A percentile compares a stretch with the other conserved stretches of the same genome.
Conservation (phyloP, 2,329 filamentous ascomycete species). For the Colletotrichum endophyticum region DNA sequence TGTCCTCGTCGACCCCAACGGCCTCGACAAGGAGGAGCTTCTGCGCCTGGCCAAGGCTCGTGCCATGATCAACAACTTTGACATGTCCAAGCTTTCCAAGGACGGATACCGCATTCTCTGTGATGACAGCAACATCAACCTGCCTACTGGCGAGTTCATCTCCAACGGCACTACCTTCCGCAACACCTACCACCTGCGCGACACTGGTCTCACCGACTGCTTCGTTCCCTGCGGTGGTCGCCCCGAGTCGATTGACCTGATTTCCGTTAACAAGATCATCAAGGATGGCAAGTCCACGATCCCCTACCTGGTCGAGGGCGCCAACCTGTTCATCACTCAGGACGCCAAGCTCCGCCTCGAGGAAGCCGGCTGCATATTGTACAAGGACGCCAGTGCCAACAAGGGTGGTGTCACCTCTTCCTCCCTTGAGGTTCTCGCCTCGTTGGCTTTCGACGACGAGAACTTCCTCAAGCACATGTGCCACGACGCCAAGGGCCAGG, state of each 20-base stretch:
- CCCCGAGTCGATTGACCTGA: slow-evolving; percentile 94
- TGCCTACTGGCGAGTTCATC: slow-evolving; percentile 85
- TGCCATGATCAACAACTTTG: slow-evolving; percentile 88
- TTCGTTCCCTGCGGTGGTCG: slow-evolving; percentile 97
- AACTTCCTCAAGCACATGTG: slow-evolving; percentile 96
- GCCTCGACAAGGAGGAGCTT: slow-evolving; percentile 84
- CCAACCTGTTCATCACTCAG: slow-evolving; percentile 98
- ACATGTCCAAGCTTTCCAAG: slow-evolving; percentile 81
- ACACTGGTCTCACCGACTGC: slow-evolving; percentile 76
- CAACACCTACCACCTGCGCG: slow-evolving; percentile 93
- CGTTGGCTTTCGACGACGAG: slow-evolving; percentile 89
- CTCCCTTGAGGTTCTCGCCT: slow-evolving; percentile 93
- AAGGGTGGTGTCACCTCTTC: slow-evolving; percentile 98
- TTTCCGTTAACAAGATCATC: slow-evolving; percentile 86
- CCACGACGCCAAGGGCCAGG: slow-evolving; percentile 71
- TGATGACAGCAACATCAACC: slow-evolving; percentile 86
- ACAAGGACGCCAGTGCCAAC: slow-evolving; percentile 98
- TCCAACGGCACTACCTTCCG: slow-evolving; percentile 95
- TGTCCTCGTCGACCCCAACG: slow-evolving; percentile 91
- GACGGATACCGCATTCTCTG: slow-evolving; percentile 91
- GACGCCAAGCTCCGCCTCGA: slow-evolving; percentile 96
- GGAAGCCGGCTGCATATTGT: slow-evolving; percentile 91
- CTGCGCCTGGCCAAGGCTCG: slow-evolving; percentile 83
- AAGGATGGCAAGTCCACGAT: slow-evolving; percentile 85
- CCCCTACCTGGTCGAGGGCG: slow-evolving; percentile 96